A percentile compares a stretch with the other conserved stretches of the same genome.
phyloP scores from a whole-genome alignment of 768 basidiomycete species.

The Termitomyces titanicus region DNA sequence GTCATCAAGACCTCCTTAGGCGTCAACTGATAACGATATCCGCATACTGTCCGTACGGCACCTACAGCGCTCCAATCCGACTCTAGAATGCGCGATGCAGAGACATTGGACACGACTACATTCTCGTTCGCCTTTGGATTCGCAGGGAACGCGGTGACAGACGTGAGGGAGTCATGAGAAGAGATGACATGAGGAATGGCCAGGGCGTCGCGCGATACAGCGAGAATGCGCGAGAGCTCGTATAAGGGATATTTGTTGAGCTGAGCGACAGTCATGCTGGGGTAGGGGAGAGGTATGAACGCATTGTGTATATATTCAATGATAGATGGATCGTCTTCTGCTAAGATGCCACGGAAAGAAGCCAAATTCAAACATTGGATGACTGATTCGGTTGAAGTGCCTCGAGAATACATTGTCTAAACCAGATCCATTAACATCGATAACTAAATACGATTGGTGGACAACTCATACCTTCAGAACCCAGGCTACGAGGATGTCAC shows the following conservation, averaged over 20 bases:
- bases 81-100: slow-evolving; percentile 36
- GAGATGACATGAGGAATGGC: slow-evolving; percentile 26
- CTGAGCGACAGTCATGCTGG: slow-evolving; percentile 30
- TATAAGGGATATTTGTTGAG: slow-evolving; percentile 25
- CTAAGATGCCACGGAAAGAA: slow-evolving; percentile 30
- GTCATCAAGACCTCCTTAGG: slow-evolving; percentile 30
- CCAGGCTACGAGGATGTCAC: slow-evolving; percentile 40
- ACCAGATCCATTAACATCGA: neutral
- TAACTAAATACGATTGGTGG: neutral
- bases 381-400: slow-evolving; percentile 23
- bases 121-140: slow-evolving; percentile 33
- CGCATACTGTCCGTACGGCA: slow-evolving; percentile 30
- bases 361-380: slow-evolving; percentile 36
- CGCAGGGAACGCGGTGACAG: slow-evolving; percentile 27
- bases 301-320: slow-evolving; percentile 33
- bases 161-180: slow-evolving; percentile 20
- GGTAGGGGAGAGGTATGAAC: slow-evolving; percentile 38
- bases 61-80: slow-evolving; percentile 34
- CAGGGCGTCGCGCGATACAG: slow-evolving; percentile 18
- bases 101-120: slow-evolving; percentile 35
- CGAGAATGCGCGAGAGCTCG: slow-evolving; percentile 22
- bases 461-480: slow-evolving; percentile 28
- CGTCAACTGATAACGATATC: slow-evolving; percentile 36
- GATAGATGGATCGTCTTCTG: slow-evolving; percentile 17
- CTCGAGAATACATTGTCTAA: slow-evolving; percentile 33